phyloP scores from a whole-genome alignment of 352 stramenopile species.

The Globisporangium sylvaticum region DNA sequence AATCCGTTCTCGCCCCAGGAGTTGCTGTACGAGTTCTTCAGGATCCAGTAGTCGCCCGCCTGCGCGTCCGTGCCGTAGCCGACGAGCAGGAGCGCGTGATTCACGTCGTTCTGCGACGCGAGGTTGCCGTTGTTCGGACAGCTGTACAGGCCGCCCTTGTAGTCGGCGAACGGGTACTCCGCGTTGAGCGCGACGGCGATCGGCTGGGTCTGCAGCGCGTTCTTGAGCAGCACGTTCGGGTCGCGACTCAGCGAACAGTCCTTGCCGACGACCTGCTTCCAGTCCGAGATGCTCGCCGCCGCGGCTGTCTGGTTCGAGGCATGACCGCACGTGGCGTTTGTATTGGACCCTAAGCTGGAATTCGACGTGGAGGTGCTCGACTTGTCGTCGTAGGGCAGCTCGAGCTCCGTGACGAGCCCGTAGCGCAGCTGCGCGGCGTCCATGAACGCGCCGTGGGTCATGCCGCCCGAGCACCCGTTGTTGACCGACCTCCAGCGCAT shows the following conservation, averaged over 20 bases:
- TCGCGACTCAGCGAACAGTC: constrained; percentile 53
- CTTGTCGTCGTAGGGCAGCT: constrained; percentile 66
- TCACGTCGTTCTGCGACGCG: constrained; percentile 55
- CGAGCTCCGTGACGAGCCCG: constrained; percentile 57
- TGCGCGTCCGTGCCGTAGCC: constrained; percentile 37
- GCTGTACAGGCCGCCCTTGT: constrained; percentile 56
- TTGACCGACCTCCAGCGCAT: constrained; percentile 75
- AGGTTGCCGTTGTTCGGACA: constrained; percentile 58
- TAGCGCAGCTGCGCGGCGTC: constrained; percentile 54
- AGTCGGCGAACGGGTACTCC: constrained; percentile 57
- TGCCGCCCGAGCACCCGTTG: constrained; percentile 67
- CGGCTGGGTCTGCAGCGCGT: constrained; percentile 49
- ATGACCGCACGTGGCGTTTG: neutral
- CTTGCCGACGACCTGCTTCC: constrained; percentile 49
- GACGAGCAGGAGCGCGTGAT: constrained; percentile 71
- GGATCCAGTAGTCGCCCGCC: constrained; percentile 70
- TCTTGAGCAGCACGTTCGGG: constrained; percentile 45
- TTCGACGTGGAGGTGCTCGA: neutral
- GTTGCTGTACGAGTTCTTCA: constrained; percentile 78
- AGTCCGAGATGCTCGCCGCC: constrained; percentile 61
- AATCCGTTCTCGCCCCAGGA: constrained; percentile 62
- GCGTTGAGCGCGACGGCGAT: constrained; percentile 76
- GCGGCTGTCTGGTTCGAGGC: constrained; percentile 44
- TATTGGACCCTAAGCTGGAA: neutral
- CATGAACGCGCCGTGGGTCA: constrained; percentile 77